phyloP scores from a whole-genome alignment of 352 stramenopile species.

The Pythium chondricola region DNA sequence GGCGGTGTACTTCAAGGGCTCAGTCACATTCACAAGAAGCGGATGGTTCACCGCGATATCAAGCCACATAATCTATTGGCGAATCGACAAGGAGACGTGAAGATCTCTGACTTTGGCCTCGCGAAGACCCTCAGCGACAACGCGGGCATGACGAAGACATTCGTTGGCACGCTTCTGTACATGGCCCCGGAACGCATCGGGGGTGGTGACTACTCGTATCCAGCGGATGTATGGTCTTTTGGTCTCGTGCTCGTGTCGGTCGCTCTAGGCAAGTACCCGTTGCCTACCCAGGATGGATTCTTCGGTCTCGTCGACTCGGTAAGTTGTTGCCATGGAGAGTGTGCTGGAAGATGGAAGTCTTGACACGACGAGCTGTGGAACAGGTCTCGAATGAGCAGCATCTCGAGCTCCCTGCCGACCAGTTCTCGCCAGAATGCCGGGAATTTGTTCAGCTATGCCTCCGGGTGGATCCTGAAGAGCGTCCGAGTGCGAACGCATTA shows the following conservation, averaged over 20 bases:
- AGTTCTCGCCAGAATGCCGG: slow-evolving; percentile 62
- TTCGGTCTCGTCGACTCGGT: slow-evolving; percentile 85
- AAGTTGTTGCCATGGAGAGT: slow-evolving; percentile 4
- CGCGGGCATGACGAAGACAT: slow-evolving; percentile 79
- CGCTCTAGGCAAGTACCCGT: slow-evolving; percentile 74
- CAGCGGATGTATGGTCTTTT: slow-evolving; percentile 85
- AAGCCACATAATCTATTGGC: slow-evolving; percentile 89
- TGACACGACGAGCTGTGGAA: too few species aligned
- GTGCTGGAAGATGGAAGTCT: not conserved
- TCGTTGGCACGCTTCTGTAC: slow-evolving; percentile 92
- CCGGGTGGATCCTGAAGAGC: slow-evolving; percentile 52
- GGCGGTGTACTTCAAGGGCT: slow-evolving; percentile 72
- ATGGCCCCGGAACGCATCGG: slow-evolving; percentile 94
- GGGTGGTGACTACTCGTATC: slow-evolving; percentile 87
- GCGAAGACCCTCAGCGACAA: slow-evolving; percentile 76
- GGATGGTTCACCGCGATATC: slow-evolving; percentile 90
- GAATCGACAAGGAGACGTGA: slow-evolving; percentile 80
- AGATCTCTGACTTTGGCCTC: slow-evolving; percentile 87
- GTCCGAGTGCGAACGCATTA: slow-evolving; percentile 55
- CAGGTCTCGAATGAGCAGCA: slow-evolving; percentile 78
- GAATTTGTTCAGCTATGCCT: slow-evolving; percentile 74
- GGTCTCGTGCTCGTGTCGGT: slow-evolving; percentile 74
- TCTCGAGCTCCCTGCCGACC: slow-evolving; percentile 51
- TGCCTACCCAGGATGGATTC: slow-evolving; percentile 82
- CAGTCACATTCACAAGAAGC: slow-evolving; percentile 82